Evolutionary conservation across 768 basidiomycete genomes (phyloP).

Genomic region (Lyophyllum semitale): DNA sequence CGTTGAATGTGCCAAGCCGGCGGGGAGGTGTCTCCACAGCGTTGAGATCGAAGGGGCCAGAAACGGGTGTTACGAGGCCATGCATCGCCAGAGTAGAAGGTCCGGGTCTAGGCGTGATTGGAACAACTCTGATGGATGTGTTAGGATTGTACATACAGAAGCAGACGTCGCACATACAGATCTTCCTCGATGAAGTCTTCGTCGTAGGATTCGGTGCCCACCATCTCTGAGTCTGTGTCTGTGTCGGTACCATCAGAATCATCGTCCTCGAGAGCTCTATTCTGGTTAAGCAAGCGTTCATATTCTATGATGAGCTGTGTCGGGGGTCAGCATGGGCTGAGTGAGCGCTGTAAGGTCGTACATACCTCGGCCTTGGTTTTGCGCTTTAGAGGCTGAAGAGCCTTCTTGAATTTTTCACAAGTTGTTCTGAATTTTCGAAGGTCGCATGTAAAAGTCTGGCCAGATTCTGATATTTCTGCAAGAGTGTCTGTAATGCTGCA

Average conservation of each 20-base stretch:
- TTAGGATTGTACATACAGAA: not conserved
- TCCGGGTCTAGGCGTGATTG: not conserved
- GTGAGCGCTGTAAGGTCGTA: not conserved
- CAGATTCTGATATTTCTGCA: not conserved
- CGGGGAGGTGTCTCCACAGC: not conserved
- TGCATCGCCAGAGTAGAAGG: not conserved
- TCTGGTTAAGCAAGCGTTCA: not conserved
- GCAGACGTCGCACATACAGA: not conserved
- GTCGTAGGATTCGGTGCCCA: not conserved
- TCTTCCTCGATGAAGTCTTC: not conserved
- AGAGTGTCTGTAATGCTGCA: not conserved
- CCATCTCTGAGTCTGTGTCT: not conserved
- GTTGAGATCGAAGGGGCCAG: not conserved
- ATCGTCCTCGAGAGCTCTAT: not conserved
- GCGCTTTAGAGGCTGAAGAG: not conserved
- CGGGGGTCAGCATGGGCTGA: not conserved
- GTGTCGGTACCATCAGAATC: not conserved
- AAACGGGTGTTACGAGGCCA: not conserved
- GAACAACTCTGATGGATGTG: not conserved
- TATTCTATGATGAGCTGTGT: not conserved
- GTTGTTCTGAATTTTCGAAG: not conserved
- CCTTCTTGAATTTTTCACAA: not conserved
- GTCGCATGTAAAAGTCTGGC: not conserved
- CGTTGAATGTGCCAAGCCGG: not conserved
- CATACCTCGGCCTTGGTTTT: not conserved